These are phyloP conservation scores for Sechiopsis laciniata DNA, from an alignment of 306 rosid genomes.

Conservation along the genomic window DNA sequence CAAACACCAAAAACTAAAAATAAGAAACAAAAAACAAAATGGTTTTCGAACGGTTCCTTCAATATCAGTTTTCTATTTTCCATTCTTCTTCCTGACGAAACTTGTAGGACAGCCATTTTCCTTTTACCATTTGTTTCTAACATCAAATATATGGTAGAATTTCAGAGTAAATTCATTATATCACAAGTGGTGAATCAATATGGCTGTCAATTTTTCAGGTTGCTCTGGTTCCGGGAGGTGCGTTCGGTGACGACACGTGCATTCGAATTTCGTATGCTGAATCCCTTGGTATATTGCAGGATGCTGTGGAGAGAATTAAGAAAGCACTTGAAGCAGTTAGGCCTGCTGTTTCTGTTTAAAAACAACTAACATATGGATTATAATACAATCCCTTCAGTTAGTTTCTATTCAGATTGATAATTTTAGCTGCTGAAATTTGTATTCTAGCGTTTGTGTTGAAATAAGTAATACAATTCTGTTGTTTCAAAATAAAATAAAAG, in stretches of 20 bases:
- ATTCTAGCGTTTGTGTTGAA: neutral
- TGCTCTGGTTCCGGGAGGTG: slow-evolving; percentile 88
- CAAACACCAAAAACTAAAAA: no score
- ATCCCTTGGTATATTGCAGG: slow-evolving; percentile 66
- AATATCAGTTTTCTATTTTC: no score
- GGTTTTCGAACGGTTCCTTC: no score
- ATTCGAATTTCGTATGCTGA: slow-evolving; percentile 85
- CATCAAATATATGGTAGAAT: no score
- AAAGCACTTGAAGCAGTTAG: slow-evolving; percentile 45
- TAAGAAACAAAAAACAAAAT: no score
- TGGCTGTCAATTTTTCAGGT: slow-evolving; percentile 47
- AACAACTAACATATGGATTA: slow-evolving; percentile 15
- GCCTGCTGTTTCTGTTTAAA: slow-evolving; percentile 38
- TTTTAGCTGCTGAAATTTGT: slow-evolving; percentile 2
- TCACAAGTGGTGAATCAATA: no score
- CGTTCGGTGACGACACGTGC: slow-evolving; percentile 83
- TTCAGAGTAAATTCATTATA: neutral
- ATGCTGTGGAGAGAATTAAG: slow-evolving; percentile 79
- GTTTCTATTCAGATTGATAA: neutral
- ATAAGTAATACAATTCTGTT: neutral
- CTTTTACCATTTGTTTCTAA: no score
- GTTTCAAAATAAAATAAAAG: no score
- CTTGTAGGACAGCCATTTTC: no score
- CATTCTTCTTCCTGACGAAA: neutral
- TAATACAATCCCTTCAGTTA: neutral